Evolutionary conservation across 768 basidiomycete genomes (phyloP).

Genomic region (Suillus cothurnatus): DNA sequence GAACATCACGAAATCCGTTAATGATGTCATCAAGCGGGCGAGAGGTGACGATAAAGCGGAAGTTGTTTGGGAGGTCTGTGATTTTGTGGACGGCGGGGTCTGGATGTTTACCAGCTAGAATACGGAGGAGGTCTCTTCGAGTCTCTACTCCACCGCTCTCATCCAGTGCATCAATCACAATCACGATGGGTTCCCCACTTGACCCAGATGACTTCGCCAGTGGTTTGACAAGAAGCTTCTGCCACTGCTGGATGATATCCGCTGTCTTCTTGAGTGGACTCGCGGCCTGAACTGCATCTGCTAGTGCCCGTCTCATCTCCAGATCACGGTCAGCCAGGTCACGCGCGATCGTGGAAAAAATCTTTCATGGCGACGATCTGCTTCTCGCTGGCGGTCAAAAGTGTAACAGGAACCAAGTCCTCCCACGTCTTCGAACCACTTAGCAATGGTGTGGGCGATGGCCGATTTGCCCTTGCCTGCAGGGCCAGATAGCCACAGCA

Average conservation of each 20-base stretch:
- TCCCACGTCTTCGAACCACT: conserved; percentile 12
- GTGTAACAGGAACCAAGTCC: conserved; percentile 16
- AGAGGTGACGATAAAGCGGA: conserved; percentile 14
- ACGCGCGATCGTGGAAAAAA: conserved; percentile 23
- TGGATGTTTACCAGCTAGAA: background rate
- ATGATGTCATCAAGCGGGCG: background rate
- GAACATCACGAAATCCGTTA: background rate
- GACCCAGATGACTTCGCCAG: background rate
- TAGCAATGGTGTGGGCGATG: conserved; percentile 12
- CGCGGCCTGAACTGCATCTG: background rate
- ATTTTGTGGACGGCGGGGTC: background rate
- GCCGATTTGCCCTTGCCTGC: conserved; percentile 24
- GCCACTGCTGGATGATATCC: conserved; percentile 3
- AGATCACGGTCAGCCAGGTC: conserved; percentile 15
- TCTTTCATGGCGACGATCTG: conserved; percentile 9
- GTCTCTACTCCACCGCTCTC: conserved; percentile 13
- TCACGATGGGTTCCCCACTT: conserved; percentile 14
- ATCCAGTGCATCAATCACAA: conserved; percentile 28
- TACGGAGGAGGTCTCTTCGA: background rate
- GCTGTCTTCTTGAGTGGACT: background rate
- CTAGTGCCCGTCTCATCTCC: background rate
- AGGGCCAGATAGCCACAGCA: conserved; percentile 27
- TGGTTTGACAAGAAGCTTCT: conserved; percentile 1
- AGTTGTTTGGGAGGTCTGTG: conserved; percentile 9
- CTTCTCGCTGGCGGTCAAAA: conserved; percentile 11